These are phyloP conservation scores for Astrocystis sublimbata DNA, from an alignment of 495 filamentous ascomycete genomes.

Conservation along the genomic window DNA sequence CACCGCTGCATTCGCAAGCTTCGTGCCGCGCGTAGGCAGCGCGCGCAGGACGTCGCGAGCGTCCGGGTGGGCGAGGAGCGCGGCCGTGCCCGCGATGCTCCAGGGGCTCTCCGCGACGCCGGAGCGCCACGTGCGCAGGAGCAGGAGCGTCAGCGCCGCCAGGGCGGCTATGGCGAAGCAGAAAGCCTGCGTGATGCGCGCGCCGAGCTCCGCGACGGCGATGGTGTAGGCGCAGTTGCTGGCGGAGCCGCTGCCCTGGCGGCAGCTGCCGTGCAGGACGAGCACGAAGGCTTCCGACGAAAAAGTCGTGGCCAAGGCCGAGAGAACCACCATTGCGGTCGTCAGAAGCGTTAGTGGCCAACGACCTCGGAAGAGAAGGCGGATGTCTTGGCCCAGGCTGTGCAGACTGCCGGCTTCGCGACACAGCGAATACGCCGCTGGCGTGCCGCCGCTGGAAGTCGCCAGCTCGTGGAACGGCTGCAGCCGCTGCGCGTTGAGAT, in stretches of 20 bases:
- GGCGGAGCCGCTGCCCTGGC: conserved; percentile 18
- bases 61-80: conserved; percentile 36
- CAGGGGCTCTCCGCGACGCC: conserved; percentile 45
- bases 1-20: conserved; percentile 20
- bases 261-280: conserved; percentile 35
- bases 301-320: conserved; percentile 35
- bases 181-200: conserved; percentile 8
- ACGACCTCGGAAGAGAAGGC: conserved; percentile 26
- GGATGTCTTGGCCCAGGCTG: conserved; percentile 28
- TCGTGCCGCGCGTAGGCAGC: conserved; percentile 5
- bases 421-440: conserved; percentile 33
- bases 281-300: conserved; percentile 38
- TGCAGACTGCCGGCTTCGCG: conserved; percentile 29
- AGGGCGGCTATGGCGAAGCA: conserved; percentile 22
- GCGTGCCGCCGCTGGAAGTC: conserved; percentile 22
- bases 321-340: conserved; percentile 28
- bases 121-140: conserved; percentile 28
- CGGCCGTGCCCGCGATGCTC: conserved; percentile 41
- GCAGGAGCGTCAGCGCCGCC: conserved; percentile 26
- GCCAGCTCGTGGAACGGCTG: conserved; percentile 42
- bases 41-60: conserved; percentile 2
- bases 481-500: conserved; percentile 38
- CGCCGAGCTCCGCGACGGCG: neutral
- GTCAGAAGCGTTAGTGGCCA: conserved; percentile 35
- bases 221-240: conserved; percentile 36